These are phyloP conservation scores for Irpex lacteus DNA, from an alignment of 1,284 basidiomycete species.

Conservation along the genomic window DNA sequence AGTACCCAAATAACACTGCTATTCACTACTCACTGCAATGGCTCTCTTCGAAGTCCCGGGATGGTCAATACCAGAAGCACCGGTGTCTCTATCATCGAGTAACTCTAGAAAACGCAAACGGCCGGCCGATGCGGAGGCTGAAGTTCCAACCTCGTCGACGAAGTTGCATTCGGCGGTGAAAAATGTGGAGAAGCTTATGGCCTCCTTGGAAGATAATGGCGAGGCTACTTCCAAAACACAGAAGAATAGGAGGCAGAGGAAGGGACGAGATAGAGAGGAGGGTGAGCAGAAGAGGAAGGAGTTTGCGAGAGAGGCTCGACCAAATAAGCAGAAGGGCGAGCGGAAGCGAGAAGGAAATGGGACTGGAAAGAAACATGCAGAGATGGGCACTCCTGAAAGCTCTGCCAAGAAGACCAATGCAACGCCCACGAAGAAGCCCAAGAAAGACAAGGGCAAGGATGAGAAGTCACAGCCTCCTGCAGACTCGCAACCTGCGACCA, in stretches of 20 bases:
- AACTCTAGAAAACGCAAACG: conserved; percentile 60
- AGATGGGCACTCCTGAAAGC: background rate
- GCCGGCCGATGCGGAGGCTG: conserved; percentile 24
- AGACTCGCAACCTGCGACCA: background rate
- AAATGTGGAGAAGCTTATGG: conserved; percentile 80
- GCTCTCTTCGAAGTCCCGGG: conserved; percentile 70
- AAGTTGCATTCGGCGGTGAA: conserved; percentile 48
- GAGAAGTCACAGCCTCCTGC: background rate
- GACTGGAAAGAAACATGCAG: no score
- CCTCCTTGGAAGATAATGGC: conserved; percentile 43
- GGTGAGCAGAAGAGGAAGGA: conserved; percentile 11
- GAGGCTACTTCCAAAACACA: conserved; percentile 9
- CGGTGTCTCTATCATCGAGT: conserved; percentile 41
- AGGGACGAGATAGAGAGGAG: conserved; percentile 8
- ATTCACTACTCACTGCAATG: conserved; percentile 29
- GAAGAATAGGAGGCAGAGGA: conserved; percentile 18
- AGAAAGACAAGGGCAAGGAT: conserved; percentile 10
- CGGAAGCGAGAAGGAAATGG: conserved; percentile 12
- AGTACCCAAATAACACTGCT: background rate
- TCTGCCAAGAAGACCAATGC: background rate
- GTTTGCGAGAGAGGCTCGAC: background rate
- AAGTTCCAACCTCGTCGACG: conserved; percentile 25
- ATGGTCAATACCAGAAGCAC: conserved; percentile 55
- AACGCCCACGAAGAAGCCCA: conserved; percentile 11
- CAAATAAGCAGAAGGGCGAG: conserved; percentile 19